Evolutionary conservation across 2,329 filamentous ascomycete species (phyloP), one percentile per base, ranked within the genome.

Genomic region (Huntiella moniliformis): DNA sequence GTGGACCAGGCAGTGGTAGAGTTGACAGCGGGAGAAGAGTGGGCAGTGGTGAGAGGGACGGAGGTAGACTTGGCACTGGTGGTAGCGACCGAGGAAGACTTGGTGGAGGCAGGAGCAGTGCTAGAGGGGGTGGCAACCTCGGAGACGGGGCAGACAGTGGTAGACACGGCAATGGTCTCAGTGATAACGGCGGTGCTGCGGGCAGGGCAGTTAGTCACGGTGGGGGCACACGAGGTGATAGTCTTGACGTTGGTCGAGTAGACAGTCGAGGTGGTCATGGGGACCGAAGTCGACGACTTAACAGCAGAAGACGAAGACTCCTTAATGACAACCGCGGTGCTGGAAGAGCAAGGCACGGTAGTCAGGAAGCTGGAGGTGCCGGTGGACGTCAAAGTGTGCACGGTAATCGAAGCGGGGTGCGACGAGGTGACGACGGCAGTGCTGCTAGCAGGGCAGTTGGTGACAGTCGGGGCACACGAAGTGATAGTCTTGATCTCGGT

Each of bases 191-290:
- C 54, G 38, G 56, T 53, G 32, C 55, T 55, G 54, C 56, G 57
- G 1, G 50, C 56, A 8, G 63, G 61, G 54, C 62, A 65, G 58
- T 63, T 55, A 33, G 54, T 56, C 3, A 64, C 57, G 8, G 55
- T 54, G n/a, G 71, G 61, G 42, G 63, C 65, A 57, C 71, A 76
- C 35, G 67, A 68, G 54, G 67, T 74, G 58, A 75, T 63, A 52
- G 72, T 77, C 18, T 51, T 69, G 62, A 52, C 55, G 12, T 52
- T 53, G 15, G 61, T 65, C 39, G 60, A 59, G 55, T 58, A 65
- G 44, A 66, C 56, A 15, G 61, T 62, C 46, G 60, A 44, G 16
- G 42, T 38, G 31, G 45, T 42, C 12, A 39, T 32, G 18, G 41
- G 41, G 8, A 35, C 22, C 5, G 41, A 17, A 8, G 22, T 43